A percentile compares a stretch with the other conserved stretches of the same genome.
phyloP scores from a whole-genome alignment of 768 basidiomycete species.

The Lactifluus subvellereus region DNA sequence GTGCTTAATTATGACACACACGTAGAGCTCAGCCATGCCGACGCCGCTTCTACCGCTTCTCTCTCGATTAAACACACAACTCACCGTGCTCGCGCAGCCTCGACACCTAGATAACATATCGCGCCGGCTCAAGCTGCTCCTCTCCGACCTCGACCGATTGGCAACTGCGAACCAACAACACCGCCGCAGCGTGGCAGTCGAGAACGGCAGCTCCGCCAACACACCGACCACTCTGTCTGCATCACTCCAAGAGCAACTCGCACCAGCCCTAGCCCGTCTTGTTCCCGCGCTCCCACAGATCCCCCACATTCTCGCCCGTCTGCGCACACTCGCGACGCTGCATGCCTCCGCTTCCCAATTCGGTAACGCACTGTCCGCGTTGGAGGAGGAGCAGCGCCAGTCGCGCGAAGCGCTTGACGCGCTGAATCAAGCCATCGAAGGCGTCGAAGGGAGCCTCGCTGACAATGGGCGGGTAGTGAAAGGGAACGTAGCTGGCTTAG shows the following conservation, averaged over 20 bases:
- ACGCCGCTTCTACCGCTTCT: constrained; percentile 79
- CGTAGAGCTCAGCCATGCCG: constrained; percentile 63
- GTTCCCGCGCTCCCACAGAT: constrained; percentile 73
- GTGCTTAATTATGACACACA: constrained; percentile 1
- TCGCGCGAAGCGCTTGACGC: constrained; percentile 59
- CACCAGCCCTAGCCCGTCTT: constrained; percentile 65
- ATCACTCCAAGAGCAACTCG: constrained; percentile 50
- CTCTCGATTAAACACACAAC: constrained; percentile 74
- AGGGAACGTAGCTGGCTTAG: constrained; percentile 68
- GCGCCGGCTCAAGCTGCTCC: constrained; percentile 83
- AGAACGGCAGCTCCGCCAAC: constrained; percentile 10
- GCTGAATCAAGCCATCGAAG: constrained; percentile 58
- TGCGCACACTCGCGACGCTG: constrained; percentile 76
- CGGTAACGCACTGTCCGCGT: constrained; percentile 51
- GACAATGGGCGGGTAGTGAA: constrained; percentile 67
- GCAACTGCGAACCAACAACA: constrained; percentile 37
- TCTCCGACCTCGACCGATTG: constrained; percentile 87
- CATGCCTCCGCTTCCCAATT: constrained; percentile 82
- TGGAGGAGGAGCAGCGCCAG: constrained; percentile 71
- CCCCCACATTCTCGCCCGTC: constrained; percentile 82
- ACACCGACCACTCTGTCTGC: constrained; percentile 26
- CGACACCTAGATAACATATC: constrained; percentile 95
- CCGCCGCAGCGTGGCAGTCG: constrained; percentile 33
- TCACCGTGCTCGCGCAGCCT: constrained; percentile 87
- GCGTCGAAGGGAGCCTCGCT: constrained; percentile 70